Base-by-base conservation (phyloP, 495 filamentous ascomycete species). In the Neurospora discreta region DNA sequence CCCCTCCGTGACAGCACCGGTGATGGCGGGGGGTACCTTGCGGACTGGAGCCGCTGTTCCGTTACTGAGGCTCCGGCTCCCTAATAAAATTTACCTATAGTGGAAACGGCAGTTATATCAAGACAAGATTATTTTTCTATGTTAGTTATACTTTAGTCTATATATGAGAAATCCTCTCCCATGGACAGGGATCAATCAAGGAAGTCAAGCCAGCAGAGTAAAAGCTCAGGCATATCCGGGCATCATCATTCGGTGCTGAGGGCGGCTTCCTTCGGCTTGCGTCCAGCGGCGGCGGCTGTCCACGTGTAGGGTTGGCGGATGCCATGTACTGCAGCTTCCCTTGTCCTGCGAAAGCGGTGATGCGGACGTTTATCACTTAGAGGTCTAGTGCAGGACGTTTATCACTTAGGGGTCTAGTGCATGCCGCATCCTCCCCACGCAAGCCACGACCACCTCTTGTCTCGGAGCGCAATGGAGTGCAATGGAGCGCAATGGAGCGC, bases 331-430 rank as follows among this genome's bases (percentile, higher is more conserved):
- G 39, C 39, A n/a, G 20, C 30, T 20, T 68, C 41, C 39, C 40
- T 39, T 44, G 65, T 42, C 20, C 43, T 69, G 26, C n/a, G 23
- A 40, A 40, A n/a, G 46, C 42, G 42, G 41, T 26, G 39, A 60
- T 69, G 71, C 39, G 67, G 71, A 33, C 20, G 10, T 60, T 71
- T 71, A 44, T 74, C 73, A 72, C 71, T 74, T 74, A 70, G 73
- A 15, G 40, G 40, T 41, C 40, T 41, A 41, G 40, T 41, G 40
- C 40, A 41, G 60, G 71, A 30, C n/a, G 20, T 52, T 71, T 71
- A 43, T 74, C 73, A 72, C 70, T 74, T 74, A 70, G 73, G 68
- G 73, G 73, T 72, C 69, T 74, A 74, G 73, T 52, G 73, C 67
- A 33, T 38, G 46, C 70, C 46, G 46, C 46, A 58, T 26, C 23